Conservation (phyloP, 2,329 filamentous ascomycete genomes). For the Calycina marina region DNA sequence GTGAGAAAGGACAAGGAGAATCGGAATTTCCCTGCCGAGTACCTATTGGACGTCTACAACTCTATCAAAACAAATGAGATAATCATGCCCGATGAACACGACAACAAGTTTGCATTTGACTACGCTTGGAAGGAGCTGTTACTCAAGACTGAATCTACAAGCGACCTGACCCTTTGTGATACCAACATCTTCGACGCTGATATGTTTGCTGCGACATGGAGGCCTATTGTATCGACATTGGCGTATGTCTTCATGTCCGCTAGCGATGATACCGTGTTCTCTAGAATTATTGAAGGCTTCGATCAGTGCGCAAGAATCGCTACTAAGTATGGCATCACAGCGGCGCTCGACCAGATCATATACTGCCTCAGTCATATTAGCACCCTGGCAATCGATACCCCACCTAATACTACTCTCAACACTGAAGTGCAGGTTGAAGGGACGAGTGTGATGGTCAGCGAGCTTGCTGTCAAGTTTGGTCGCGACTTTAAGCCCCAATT, state of each 20-base stretch:
- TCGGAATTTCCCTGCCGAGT: conserved; percentile 71
- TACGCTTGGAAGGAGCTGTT: conserved; percentile 95
- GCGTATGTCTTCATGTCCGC: conserved; percentile 99
- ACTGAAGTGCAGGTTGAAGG: conserved; percentile 89
- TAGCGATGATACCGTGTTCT: conserved; percentile 90
- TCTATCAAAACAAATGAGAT: conserved; percentile 91
- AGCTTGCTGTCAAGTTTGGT: conserved; percentile 90
- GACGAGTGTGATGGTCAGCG: conserved; percentile 95
- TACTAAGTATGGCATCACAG: conserved; percentile 65
- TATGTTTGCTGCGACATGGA: conserved; percentile 96
- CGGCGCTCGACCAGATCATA: conserved; percentile 85
- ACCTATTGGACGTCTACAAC: conserved; percentile 74
- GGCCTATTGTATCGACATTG: conserved; percentile 81
- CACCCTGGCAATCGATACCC: conserved; percentile 60
- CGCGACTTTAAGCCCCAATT: conserved; percentile 87
- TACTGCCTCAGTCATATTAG: conserved; percentile 84
- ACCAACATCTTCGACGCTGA: conserved; percentile 95
- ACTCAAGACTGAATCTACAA: conserved; percentile 65
- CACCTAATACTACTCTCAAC: conserved; percentile 76
- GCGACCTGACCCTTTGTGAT: conserved; percentile 62
- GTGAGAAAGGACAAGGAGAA: conserved; percentile 66
- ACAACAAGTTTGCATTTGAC: conserved; percentile 92
- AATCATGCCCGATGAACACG: conserved; percentile 91
- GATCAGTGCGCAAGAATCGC: conserved; percentile 93
- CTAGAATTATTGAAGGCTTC: conserved; percentile 83